Evolutionary conservation across 495 filamentous ascomycete species (phyloP).

Genomic region (Poronia punctata): DNA sequence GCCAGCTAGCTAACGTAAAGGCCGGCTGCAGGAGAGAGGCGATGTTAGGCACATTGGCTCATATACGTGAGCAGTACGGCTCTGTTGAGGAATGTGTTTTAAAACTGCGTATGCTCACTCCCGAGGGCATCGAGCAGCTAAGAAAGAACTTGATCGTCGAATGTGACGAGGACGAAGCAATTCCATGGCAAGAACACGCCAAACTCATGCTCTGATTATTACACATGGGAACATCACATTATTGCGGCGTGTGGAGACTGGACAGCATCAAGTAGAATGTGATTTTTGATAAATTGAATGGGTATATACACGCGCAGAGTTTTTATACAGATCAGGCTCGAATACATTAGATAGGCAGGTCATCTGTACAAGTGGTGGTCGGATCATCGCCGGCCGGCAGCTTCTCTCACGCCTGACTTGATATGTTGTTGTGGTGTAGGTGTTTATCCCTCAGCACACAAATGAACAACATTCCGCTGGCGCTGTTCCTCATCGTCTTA

Average conservation of each 20-base stretch:
- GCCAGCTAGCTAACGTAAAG: background rate
- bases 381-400: slow-evolving; percentile 1
- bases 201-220: slow-evolving; percentile 11
- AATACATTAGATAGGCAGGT: slow-evolving; percentile 2
- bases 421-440: background rate
- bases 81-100: slow-evolving; percentile 50
- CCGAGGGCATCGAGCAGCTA: slow-evolving; percentile 42
- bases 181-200: slow-evolving; percentile 27
- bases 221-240: background rate
- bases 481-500: slow-evolving; percentile 6
- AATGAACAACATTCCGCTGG: background rate
- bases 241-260: no score
- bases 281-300: slow-evolving; percentile 3
- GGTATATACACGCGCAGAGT: slow-evolving; percentile 17
- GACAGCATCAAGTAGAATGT: background rate
- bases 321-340: slow-evolving; percentile 6
- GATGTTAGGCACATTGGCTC: slow-evolving; percentile 47
- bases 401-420: background rate
- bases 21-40: slow-evolving; percentile 34
- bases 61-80: slow-evolving; percentile 47
- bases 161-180: slow-evolving; percentile 14
- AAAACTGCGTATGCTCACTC: slow-evolving; percentile 44
- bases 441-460: slow-evolving; percentile 2
- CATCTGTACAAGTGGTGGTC: slow-evolving; percentile 18
- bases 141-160: slow-evolving; percentile 42